phyloP scores from a whole-genome alignment of 371 early-diverging fungal species.

The Mucor velutinosus region DNA sequence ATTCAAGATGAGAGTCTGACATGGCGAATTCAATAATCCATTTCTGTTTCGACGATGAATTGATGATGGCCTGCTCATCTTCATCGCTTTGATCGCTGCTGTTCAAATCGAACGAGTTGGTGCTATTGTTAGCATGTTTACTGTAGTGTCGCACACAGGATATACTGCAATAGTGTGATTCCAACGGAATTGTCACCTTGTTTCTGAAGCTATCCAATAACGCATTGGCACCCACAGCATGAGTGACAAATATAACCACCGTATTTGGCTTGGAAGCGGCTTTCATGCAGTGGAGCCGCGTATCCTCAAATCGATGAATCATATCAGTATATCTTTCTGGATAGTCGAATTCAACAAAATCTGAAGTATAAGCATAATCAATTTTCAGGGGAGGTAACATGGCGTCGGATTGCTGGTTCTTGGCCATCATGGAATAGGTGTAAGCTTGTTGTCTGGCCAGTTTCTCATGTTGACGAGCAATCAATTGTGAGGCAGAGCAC shows the following conservation, averaged over 20 bases:
- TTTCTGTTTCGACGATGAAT: background rate
- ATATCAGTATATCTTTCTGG: constrained; percentile 40
- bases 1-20: background rate
- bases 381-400: constrained; percentile 13
- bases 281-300: constrained; percentile 24
- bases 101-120: background rate
- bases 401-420: background rate
- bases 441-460: constrained; percentile 41
- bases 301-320: constrained; percentile 32
- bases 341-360: constrained; percentile 28
- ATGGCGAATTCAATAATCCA: background rate
- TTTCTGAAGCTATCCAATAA: constrained; percentile 44
- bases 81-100: constrained; percentile 28
- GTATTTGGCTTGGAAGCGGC: background rate
- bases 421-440: constrained; percentile 26
- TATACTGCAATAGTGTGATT: constrained; percentile 37
- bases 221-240: constrained; percentile 47
- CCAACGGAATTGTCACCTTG: constrained; percentile 34
- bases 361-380: constrained; percentile 31
- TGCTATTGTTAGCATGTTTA: background rate
- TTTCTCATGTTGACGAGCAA: constrained; percentile 34
- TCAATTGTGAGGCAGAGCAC: constrained; percentile 34
- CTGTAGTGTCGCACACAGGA: constrained; percentile 18
- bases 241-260: constrained; percentile 37
- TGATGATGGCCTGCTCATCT: background rate